phyloP scores from a whole-genome alignment of 2,329 filamentous ascomycete species.

The Stemphylium vesicarium region DNA sequence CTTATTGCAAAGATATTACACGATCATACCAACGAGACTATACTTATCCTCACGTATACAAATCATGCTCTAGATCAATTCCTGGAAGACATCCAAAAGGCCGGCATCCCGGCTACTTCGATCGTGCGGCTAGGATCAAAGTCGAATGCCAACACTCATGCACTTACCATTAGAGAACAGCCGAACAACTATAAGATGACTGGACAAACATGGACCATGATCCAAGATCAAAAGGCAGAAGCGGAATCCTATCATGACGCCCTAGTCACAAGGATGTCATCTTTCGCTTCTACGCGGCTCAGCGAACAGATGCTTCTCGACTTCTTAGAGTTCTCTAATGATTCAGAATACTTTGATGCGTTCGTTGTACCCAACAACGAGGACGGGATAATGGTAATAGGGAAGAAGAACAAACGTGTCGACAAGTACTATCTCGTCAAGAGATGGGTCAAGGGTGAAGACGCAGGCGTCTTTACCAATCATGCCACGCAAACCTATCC shows the following conservation, averaged over 20 bases:
- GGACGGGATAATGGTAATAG: conserved; percentile 58
- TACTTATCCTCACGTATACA: conserved; percentile 73
- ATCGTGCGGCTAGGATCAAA: conserved; percentile 72
- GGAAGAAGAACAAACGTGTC: conserved; percentile 55
- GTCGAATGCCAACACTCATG: conserved; percentile 56
- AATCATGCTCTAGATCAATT: conserved; percentile 60
- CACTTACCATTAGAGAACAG: conserved; percentile 57
- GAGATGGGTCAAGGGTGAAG: conserved; percentile 58
- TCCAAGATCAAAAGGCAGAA: conserved; percentile 52
- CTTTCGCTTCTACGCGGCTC: conserved; percentile 13
- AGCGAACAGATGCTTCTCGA: conserved; percentile 46
- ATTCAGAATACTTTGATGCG: conserved; percentile 61
- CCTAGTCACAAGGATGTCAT: conserved; percentile 15
- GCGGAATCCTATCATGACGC: conserved; percentile 40
- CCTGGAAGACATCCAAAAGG: conserved; percentile 66
- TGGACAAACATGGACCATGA: conserved; percentile 25
- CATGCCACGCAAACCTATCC: conserved; percentile 33
- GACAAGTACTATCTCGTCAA: conserved; percentile 58
- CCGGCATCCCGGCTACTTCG: conserved; percentile 56
- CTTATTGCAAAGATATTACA: conserved; percentile 62
- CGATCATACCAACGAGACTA: conserved; percentile 54
- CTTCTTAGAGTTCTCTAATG: conserved; percentile 61
- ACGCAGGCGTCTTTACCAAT: conserved; percentile 54
- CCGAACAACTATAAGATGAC: conserved; percentile 39
- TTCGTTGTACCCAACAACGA: conserved; percentile 58